Conservation (phyloP, 1,284 basidiomycete genomes). For the Pterulicium gracile region DNA sequence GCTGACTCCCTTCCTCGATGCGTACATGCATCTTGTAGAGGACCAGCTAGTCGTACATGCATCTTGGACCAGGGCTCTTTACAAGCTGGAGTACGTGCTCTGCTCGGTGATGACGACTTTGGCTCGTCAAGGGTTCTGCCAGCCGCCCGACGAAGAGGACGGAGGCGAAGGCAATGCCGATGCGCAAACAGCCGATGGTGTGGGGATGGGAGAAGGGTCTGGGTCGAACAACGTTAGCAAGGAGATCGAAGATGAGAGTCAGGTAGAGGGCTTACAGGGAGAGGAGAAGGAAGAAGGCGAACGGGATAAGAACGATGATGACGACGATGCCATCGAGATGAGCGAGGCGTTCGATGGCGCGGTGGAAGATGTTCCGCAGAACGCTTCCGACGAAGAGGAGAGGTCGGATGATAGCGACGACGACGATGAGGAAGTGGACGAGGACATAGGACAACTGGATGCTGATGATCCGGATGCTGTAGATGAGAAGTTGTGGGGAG, state of each 20-base stretch:
- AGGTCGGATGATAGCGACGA: slow-evolving; percentile 39
- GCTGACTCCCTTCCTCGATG: slow-evolving; percentile 56
- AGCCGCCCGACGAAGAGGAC: slow-evolving; percentile 60
- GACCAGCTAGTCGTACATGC: slow-evolving; percentile 44
- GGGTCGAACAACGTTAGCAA: slow-evolving; percentile 85
- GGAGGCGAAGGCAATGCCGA: slow-evolving; percentile 38
- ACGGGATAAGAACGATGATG: slow-evolving; percentile 36
- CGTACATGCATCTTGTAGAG: slow-evolving; percentile 41
- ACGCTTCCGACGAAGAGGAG: slow-evolving; percentile 43
- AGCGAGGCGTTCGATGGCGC: slow-evolving; percentile 73
- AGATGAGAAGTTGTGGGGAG: slow-evolving; percentile 97
- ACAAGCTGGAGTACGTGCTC: slow-evolving; percentile 80
- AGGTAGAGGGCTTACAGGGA: slow-evolving; percentile 87
- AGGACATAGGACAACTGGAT: slow-evolving; percentile 52
- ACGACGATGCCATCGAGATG: slow-evolving; percentile 67
- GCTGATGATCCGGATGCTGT: slow-evolving; percentile 79
- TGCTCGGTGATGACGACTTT: slow-evolving; percentile 68
- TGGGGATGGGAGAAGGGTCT: slow-evolving; percentile 79
- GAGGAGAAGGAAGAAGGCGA: slow-evolving; percentile 49
- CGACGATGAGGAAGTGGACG: slow-evolving; percentile 76
- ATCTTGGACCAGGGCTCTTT: slow-evolving; percentile 67
- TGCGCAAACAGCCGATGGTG: slow-evolving; percentile 55
- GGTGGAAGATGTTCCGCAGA: slow-evolving; percentile 71
- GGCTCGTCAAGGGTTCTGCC: slow-evolving; percentile 86
- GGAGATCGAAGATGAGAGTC: slow-evolving; percentile 91